A percentile compares a stretch with the other conserved stretches of the same genome.
Evolutionary conservation across 2,329 filamentous ascomycete species (phyloP).

Genomic region (Whalleya microplaca): DNA sequence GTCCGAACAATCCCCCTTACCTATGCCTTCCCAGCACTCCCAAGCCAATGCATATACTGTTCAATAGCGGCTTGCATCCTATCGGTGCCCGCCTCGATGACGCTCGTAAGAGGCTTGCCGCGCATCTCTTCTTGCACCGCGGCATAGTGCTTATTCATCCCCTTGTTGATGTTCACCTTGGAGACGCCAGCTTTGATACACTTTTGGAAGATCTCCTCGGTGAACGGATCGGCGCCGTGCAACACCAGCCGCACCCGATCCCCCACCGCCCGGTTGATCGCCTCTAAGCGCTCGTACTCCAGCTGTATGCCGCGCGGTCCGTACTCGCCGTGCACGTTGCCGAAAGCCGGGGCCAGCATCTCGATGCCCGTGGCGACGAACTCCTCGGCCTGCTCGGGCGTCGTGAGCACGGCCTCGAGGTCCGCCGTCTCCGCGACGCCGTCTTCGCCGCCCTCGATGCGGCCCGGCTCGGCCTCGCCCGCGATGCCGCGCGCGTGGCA

Average conservation of each 20-base stretch:
- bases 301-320: slow-evolving; percentile 49
- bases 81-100: slow-evolving; percentile 51
- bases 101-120: slow-evolving; percentile 50
- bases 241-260: slow-evolving; percentile 51
- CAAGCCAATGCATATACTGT: slow-evolving; percentile 49
- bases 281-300: slow-evolving; percentile 40
- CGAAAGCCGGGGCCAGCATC: slow-evolving; percentile 70
- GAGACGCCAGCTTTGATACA: slow-evolving; percentile 51
- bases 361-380: slow-evolving; percentile 70
- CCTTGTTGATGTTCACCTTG: slow-evolving; percentile 58
- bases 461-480: slow-evolving; percentile 71
- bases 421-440: slow-evolving; percentile 61
- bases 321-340: slow-evolving; percentile 72
- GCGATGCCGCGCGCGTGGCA: slow-evolving; percentile 69
- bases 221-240: slow-evolving; percentile 54
- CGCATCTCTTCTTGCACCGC: slow-evolving; percentile 49
- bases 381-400: slow-evolving; percentile 64
- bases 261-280: slow-evolving; percentile 47
- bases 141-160: slow-evolving; percentile 53
- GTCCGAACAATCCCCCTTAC: neutral
- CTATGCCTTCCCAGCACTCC: slow-evolving; percentile 51
- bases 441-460: slow-evolving; percentile 70
- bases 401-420: slow-evolving; percentile 56
- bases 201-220: slow-evolving; percentile 46
- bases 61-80: slow-evolving; percentile 54